Percentiles rank a stretch among this genome's conserved stretches.
Evolutionary conservation across 495 filamentous ascomycete genomes (phyloP).

Genomic region (Talaromyces ruber): DNA sequence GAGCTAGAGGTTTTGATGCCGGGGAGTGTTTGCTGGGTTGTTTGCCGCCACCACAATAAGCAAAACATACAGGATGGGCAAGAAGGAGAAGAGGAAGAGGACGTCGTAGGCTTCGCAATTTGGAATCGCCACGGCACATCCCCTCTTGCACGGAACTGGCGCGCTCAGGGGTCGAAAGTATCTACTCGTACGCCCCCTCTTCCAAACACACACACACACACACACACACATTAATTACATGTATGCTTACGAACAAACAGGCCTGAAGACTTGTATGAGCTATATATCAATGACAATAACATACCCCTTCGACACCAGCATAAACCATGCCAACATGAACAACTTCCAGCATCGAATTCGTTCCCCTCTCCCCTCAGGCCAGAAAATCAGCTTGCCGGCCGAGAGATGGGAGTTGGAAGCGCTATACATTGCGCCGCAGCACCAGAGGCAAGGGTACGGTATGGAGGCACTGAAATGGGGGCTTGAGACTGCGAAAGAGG

Average conservation of each 20-base stretch:
- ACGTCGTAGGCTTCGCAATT: conserved; percentile 1
- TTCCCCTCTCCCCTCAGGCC: neutral
- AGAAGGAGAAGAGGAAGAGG: neutral
- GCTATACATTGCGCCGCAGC: neutral
- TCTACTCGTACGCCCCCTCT: neutral
- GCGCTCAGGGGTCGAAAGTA: neutral
- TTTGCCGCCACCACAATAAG: neutral
- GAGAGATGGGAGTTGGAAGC: conserved; percentile 7
- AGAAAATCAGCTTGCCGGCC: neutral
- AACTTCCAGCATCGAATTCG: neutral
- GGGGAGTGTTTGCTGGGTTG: conserved; percentile 1
- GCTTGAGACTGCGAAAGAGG: neutral
- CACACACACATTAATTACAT: neutral
- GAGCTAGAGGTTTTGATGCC: neutral
- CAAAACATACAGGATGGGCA: neutral
- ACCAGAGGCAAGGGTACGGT: neutral
- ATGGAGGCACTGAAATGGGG: neutral
- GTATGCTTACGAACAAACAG: neutral
- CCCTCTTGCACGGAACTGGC: neutral
- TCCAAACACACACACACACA: neutral
- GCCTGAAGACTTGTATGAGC: neutral
- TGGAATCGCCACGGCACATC: neutral
- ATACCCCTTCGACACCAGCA: conserved; percentile 5
- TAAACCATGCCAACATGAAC: neutral
- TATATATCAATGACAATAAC: neutral